Conservation (phyloP, 179 eudicot species). For the Drosera spatulata region DNA sequence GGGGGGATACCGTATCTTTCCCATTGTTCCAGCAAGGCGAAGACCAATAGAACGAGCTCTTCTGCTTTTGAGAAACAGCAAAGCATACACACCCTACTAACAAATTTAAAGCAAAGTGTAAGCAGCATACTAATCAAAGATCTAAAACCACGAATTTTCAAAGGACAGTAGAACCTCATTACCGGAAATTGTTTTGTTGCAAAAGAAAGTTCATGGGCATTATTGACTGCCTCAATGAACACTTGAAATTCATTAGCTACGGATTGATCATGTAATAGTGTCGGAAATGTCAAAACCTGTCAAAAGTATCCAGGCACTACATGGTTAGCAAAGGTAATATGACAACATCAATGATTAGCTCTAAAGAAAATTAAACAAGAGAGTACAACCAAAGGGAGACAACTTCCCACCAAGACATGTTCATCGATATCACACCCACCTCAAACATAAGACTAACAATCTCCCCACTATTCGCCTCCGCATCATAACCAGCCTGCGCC, state of each 20-base stretch:
- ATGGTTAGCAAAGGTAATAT: constrained; percentile 6
- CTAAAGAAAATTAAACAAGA: background rate
- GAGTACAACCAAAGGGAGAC: too few relatives aligned
- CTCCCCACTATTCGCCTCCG: constrained; percentile 42
- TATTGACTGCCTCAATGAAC: constrained; percentile 83
- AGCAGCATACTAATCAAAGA: constrained; percentile 3
- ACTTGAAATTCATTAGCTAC: constrained; percentile 60
- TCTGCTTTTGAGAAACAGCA: constrained; percentile 75
- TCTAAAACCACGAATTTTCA: constrained; percentile 1
- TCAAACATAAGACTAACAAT: constrained; percentile 89
- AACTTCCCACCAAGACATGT: too few relatives aligned
- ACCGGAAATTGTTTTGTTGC: constrained; percentile 93
- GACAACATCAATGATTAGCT: background rate
- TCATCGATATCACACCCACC: constrained; percentile 20
- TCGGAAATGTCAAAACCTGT: constrained; percentile 84
- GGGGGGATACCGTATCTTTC: constrained; percentile 67
- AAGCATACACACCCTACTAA: constrained; percentile 80
- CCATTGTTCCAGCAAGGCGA: constrained; percentile 85
- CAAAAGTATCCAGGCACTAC: constrained; percentile 3
- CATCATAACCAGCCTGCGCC: constrained; percentile 44
- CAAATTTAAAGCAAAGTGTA: constrained; percentile 7
- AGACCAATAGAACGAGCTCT: constrained; percentile 79
- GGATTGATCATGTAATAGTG: constrained; percentile 68
- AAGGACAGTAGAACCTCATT: constrained; percentile 10
- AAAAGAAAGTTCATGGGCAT: constrained; percentile 73